Percentiles rank a stretch among this genome's conserved stretches.
These are phyloP conservation scores for Cryphonectria naterciae DNA, from an alignment of 2,329 filamentous ascomycete species.

Conservation along the genomic window DNA sequence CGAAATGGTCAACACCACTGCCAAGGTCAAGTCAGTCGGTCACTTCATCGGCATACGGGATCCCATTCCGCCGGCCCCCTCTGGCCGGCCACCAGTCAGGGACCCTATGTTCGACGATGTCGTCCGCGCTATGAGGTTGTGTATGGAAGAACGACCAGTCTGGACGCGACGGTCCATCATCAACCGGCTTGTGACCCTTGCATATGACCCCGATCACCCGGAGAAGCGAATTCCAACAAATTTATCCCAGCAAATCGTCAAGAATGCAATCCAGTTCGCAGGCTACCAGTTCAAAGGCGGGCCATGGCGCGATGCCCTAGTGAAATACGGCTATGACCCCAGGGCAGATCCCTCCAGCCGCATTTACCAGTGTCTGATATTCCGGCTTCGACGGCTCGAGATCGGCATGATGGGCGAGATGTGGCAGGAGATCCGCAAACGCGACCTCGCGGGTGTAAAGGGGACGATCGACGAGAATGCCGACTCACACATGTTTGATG, in stretches of 20 bases:
- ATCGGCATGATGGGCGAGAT: slow-evolving; percentile 50
- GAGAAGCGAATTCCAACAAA: slow-evolving; percentile 35
- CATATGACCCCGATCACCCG: slow-evolving; percentile 40
- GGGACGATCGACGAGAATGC: slow-evolving; percentile 36
- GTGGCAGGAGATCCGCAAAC: slow-evolving; percentile 53
- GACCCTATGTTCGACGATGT: slow-evolving; percentile 66
- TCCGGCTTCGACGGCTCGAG: slow-evolving; percentile 67
- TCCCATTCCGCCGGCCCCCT: slow-evolving; percentile 65
- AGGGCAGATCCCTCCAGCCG: slow-evolving; percentile 76
- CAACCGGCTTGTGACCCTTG: slow-evolving; percentile 61
- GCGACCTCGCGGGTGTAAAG: slow-evolving; percentile 36
- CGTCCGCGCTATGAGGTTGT: slow-evolving; percentile 64
- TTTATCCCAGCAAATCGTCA: slow-evolving; percentile 60
- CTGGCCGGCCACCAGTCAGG: slow-evolving; percentile 60
- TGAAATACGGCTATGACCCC: slow-evolving; percentile 86
- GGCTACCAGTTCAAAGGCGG: slow-evolving; percentile 93
- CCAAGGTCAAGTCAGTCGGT: slow-evolving; percentile 58
- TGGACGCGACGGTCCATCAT: slow-evolving; percentile 84
- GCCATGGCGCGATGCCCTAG: slow-evolving; percentile 86
- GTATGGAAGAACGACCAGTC: slow-evolving; percentile 76
- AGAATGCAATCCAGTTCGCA: slow-evolving; percentile 79
- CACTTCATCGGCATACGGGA: slow-evolving; percentile 64
- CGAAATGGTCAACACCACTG: slow-evolving; percentile 61
- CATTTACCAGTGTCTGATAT: slow-evolving; percentile 86
- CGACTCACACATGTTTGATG: slow-evolving; percentile 77